phyloP scores from a whole-genome alignment of 805 yeast genomes.

The Wickerhamiella domercqiae region DNA sequence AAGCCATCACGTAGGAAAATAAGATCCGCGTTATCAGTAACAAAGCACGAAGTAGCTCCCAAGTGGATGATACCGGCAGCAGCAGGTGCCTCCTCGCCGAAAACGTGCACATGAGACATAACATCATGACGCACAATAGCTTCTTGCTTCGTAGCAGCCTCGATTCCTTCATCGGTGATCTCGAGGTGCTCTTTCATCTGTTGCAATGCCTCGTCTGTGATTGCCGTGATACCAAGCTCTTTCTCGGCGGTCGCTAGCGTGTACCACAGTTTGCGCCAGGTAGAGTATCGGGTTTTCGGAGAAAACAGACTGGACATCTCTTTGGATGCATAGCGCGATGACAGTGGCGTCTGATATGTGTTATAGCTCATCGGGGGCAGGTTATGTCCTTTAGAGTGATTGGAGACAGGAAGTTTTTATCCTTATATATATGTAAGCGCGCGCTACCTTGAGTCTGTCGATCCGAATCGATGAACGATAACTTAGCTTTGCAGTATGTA shows the following conservation, averaged over 20 bases:
- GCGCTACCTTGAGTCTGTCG: no score
- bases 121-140: conserved; percentile 98
- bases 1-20: conserved; percentile 93
- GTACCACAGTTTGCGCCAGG: conserved; percentile 97
- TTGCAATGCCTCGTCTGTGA: conserved; percentile 81
- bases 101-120: conserved; percentile 97
- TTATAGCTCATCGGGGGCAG: conserved; percentile 30
- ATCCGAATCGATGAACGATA: no score
- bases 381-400: not conserved
- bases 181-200: conserved; percentile 65
- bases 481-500: no score
- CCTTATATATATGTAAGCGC: no score
- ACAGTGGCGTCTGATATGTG: conserved; percentile 78
- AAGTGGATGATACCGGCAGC: conserved; percentile 97
- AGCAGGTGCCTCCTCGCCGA: conserved; percentile 81
- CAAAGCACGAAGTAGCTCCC: conserved; percentile 97
- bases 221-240: conserved; percentile 69
- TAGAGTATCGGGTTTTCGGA: conserved; percentile 81
- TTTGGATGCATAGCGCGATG: conserved; percentile 93
- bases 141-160: conserved; percentile 78
- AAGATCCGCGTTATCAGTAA: conserved; percentile 95
- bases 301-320: conserved; percentile 94
- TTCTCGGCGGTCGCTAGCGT: conserved; percentile 91
- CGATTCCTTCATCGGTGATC: conserved; percentile 88
- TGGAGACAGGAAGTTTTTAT: no score